These are phyloP conservation scores for Rhinocladiella mackenziei DNA, from an alignment of 2,329 filamentous ascomycete species.

Conservation along the genomic window DNA sequence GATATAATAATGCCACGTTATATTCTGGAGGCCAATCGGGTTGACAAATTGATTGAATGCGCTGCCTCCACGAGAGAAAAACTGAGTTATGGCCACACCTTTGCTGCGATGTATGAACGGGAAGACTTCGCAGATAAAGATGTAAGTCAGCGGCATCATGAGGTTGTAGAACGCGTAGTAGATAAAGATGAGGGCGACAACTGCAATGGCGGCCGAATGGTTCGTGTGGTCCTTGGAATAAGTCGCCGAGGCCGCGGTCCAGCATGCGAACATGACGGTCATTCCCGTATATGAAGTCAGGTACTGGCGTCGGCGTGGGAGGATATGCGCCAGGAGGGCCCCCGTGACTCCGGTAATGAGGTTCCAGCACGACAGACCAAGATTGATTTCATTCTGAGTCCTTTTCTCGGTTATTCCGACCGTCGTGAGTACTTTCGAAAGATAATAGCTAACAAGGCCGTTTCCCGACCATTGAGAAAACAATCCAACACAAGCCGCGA, in stretches of 20 bases:
- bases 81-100: slow-evolving; percentile 32
- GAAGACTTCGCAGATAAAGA: slow-evolving; percentile 40
- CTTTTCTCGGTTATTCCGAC: slow-evolving; percentile 36
- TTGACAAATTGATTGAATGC: slow-evolving; percentile 23
- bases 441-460: slow-evolving; percentile 33
- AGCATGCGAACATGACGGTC: slow-evolving; percentile 18
- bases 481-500: slow-evolving; percentile 51
- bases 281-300: slow-evolving; percentile 16
- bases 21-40: slow-evolving; percentile 31
- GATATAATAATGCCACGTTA: slow-evolving; percentile 40
- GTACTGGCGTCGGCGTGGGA: slow-evolving; percentile 14
- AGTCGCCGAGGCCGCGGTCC: slow-evolving; percentile 16
- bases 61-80: slow-evolving; percentile 16
- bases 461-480: slow-evolving; percentile 54
- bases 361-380: slow-evolving; percentile 36
- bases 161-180: slow-evolving; percentile 42
- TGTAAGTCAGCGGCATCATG: slow-evolving; percentile 19
- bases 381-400: slow-evolving; percentile 42
- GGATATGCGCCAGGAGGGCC: slow-evolving; percentile 32
- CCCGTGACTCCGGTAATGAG: slow-evolving; percentile 36
- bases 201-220: slow-evolving; percentile 27
- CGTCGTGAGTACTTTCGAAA: slow-evolving; percentile 36
- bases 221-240: slow-evolving; percentile 18
- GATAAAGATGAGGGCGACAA: slow-evolving; percentile 43
- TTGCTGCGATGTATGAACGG: slow-evolving; percentile 49